Base-by-base conservation (phyloP, 2,329 filamentous ascomycete genomes). In the Fusarium pseudocircinatum region DNA sequence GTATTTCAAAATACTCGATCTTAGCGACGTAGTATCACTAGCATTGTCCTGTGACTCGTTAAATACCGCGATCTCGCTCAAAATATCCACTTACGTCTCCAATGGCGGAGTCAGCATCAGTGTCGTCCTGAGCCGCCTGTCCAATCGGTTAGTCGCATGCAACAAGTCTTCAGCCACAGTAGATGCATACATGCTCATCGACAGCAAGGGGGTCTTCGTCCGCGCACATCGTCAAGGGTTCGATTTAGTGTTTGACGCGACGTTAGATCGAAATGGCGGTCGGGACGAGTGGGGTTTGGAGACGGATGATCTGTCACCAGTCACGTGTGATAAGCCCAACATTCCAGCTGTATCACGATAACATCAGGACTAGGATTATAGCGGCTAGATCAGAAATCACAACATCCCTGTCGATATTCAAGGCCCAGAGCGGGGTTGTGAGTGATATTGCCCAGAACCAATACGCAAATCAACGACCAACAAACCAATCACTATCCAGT, bases 191-290 rank as follows among this genome's bases (percentile, higher is more conserved):
- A 53, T 53, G 34, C 44, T 60, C 57, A 26, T 60, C 57, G 1
- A 60, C 57, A 53, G 32, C 22, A 60, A 60, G 44, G 13, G 44
- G 34, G 11, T 60, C 34, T 10, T 60, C 42, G 22, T 60, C 44
- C 8, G 22, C 13, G 15, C 36, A 53, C 57, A 60, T 60, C 14
- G 28, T 60, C 26, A 24, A 36, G 9, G 30, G 2, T 47, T 58
- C 20, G 14, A 22, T 36, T 20, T 24, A 37, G 26, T 37, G 57
- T 60, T 52, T 24, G 34, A 22, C 6, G 24, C 28, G 15, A n/a
- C 7, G 43, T 50, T 59, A 32, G 50, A 30, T 50, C n/a, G 20
- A 59, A 59, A 59, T 58, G 11, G 54, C 20, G 56, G 30, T 36
- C 28, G 42, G 43, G 2, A 30, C 22, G 24, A 54, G 50, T 28